Evolutionary conservation across 2,329 filamentous ascomycete genomes (phyloP), one percentile per base, ranked within the genome.

Genomic region (Colletotrichum chrysophilum): DNA sequence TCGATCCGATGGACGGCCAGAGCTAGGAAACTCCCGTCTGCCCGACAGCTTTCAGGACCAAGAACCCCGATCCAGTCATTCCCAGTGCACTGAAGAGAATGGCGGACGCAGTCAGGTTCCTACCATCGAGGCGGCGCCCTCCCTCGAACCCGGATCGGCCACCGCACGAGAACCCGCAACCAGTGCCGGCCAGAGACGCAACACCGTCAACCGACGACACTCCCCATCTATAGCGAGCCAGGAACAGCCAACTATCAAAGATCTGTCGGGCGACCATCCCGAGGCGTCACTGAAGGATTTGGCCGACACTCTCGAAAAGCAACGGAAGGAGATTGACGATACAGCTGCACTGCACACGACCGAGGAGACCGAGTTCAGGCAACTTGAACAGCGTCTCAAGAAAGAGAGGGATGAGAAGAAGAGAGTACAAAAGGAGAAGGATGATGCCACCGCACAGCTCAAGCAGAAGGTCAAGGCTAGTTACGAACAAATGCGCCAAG

Each of bases 281-380:
- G 92, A 92, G 67, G 90, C 93, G 79, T 93, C 93, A 4, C 87
- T 97, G 73, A 92, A 95, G 70, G 92, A 96, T 80, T 88, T 99
- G 36, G 97, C 96, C 12, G 92, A 95, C 78, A 93, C 92, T 76
- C 92, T 98, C 74, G 95, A 98, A 81, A 89, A 87, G 10, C 92
- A 98, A 65, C 92, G 96, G 38, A 93, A 92, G 77, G 96, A 99
- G 78, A 95, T 95, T 12, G 95, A 98, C 61, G 95, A 96, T 64
- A 90, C 94, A 24, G 90, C 95, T 77, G 89, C 89, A 55, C 91
- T 95, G 80, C 93, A 94, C 28, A 87, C 89, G 21, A 94, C 91
- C 70, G 94, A 96, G 77, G 92, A 95, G 71, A 91, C 92, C 48
- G 94, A 96, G 68, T 92, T 92, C 75, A 91, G 91, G 78, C 87